Evolutionary conservation across 257 asterid genomes (phyloP), one percentile per base, ranked within the genome.

Genomic region (Nicotiana tabacum): DNA sequence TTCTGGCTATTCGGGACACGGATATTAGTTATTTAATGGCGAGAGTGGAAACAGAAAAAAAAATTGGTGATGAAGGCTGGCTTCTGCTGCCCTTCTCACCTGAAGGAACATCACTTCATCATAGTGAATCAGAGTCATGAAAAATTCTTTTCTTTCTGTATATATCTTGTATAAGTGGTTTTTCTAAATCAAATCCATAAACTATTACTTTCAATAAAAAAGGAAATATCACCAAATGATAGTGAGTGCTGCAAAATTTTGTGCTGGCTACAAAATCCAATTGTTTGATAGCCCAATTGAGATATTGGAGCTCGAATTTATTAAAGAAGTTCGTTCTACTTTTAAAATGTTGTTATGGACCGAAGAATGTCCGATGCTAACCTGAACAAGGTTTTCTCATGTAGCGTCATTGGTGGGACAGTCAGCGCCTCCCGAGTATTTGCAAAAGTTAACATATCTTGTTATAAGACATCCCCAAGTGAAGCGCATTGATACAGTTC

Each of bases 401-500:
- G 88, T 89, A 92, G 99, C 60, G 53, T 91, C 98, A 16, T 87
- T 95, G 55, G 94, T 95, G 33, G 99, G 99, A 68, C 97, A 92
- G 85, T 88, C 99, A 7, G 97, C 99, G 21, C 93, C 95, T 11
- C 94, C 97, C 9, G 96, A 95, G 82, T 85, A 91, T 58, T 81
- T 95, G 87, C 95, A 88, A 86, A 95, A 94, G 82, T 64, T 94
- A 87, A 95, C 98, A 0, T 95, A 95, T 87, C 95, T 95, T 16
- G 97, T 89, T 37, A 82, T 94, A 62, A 86, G 97, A 83, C 98
- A 95, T 85, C 99, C 99, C 55, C 84, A 86, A 82, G 88, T 94
- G 79, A 91, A 92, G 88, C 97, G 97, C 6, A 69, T 95, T 17
- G 99, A 95, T 83, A 95, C 99, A 3, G 94, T 95, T 65, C 97